Conservation (phyloP, 495 filamentous ascomycete genomes). For the Podospora pseudoanserina region DNA sequence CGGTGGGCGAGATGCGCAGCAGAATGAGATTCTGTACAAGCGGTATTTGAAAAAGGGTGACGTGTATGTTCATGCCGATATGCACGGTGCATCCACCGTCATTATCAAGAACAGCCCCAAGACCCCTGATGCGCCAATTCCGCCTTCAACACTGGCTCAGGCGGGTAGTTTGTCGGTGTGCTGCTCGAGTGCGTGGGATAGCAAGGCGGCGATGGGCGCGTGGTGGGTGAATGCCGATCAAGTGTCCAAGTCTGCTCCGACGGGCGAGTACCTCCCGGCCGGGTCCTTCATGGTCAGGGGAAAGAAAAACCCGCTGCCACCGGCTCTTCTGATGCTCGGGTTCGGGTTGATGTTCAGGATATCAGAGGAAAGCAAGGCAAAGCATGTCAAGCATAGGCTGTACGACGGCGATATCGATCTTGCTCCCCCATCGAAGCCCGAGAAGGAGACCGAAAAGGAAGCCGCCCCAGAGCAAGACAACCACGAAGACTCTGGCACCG, state of each 20-base stretch:
- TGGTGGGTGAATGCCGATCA: constrained; percentile 91
- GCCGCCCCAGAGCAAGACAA: constrained; percentile 34
- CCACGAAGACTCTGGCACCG: constrained; percentile 27
- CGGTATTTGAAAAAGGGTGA: constrained; percentile 83
- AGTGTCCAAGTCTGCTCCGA: constrained; percentile 73
- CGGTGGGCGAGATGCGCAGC: constrained; percentile 79
- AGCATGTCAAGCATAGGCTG: constrained; percentile 71
- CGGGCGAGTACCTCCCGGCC: constrained; percentile 72
- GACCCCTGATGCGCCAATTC: constrained; percentile 75
- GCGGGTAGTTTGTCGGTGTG: constrained; percentile 80
- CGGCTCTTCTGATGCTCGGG: constrained; percentile 81
- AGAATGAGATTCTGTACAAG: constrained; percentile 86
- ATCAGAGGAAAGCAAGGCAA: constrained; percentile 79
- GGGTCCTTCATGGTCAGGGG: constrained; percentile 77
- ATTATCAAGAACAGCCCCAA: constrained; percentile 80
- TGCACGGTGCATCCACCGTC: constrained; percentile 76
- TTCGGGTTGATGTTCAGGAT: constrained; percentile 84
- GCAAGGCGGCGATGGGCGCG: constrained; percentile 88
- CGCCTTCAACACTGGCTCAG: constrained; percentile 86
- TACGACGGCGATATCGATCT: constrained; percentile 38
- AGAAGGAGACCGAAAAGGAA: constrained; percentile 7
- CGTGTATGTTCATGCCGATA: constrained; percentile 85
- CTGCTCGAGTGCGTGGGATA: constrained; percentile 88
- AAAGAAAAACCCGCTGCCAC: constrained; percentile 85
- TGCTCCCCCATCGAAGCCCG: constrained; percentile 11